Percentiles rank a stretch among this genome's conserved stretches.
These are phyloP conservation scores for Eimeria falciformis DNA, from an alignment of 169 alveolate species.

Conservation along the genomic window DNA sequence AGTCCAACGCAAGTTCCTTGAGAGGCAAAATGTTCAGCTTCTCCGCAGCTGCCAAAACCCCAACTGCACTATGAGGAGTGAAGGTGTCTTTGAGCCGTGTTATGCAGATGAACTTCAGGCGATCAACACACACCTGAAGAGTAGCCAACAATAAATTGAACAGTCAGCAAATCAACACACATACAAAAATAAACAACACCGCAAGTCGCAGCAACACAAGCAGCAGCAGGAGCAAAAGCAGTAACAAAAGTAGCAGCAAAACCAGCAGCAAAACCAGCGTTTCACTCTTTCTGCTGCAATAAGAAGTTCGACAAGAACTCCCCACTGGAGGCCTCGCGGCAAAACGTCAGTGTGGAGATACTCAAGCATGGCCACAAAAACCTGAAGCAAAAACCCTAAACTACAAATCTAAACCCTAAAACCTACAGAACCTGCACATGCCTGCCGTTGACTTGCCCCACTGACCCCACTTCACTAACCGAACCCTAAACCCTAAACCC, in stretches of 20 bases:
- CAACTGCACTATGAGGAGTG: slow-evolving; percentile 78
- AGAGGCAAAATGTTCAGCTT: slow-evolving; percentile 62
- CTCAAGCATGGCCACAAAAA: slow-evolving; percentile 82
- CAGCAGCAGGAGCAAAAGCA: slow-evolving; percentile 6
- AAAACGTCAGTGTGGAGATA: slow-evolving; percentile 88
- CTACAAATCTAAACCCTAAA: slow-evolving; percentile 17
- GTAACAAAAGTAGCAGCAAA: background rate
- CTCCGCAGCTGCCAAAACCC: slow-evolving; percentile 79
- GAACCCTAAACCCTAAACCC: slow-evolving; percentile 19
- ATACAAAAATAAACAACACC: background rate
- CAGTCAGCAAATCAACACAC: background rate
- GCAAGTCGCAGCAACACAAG: background rate
- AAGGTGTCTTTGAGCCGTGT: slow-evolving; percentile 78
- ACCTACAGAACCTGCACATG: no score
- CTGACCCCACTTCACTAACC: background rate
- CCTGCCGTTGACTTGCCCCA: no score
- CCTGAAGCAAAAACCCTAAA: slow-evolving; percentile 25
- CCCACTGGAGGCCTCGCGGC: slow-evolving; percentile 71
- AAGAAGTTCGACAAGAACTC: slow-evolving; percentile 82
- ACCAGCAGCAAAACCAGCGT: slow-evolving; percentile 1
- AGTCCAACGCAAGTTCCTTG: slow-evolving; percentile 81
- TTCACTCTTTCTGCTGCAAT: slow-evolving; percentile 84
- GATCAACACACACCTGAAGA: slow-evolving; percentile 79
- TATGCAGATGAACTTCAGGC: slow-evolving; percentile 85
- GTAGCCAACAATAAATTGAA: background rate